These are phyloP conservation scores for Sphaceloma murrayae DNA, from an alignment of 2,329 filamentous ascomycete genomes.

Conservation along the genomic window DNA sequence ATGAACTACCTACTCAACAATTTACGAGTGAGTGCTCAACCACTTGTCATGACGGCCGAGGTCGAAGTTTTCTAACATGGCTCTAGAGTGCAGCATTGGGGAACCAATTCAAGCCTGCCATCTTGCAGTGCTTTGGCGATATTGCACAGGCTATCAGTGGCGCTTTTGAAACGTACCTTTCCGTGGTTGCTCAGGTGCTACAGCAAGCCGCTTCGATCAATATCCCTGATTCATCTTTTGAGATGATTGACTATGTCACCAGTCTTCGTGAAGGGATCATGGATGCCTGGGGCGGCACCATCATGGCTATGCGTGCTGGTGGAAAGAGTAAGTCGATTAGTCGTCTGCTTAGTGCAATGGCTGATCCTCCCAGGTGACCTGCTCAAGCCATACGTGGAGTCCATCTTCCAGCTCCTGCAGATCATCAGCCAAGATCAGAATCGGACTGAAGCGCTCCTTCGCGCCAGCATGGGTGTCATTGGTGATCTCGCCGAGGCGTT, in stretches of 20 bases:
- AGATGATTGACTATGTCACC: constrained; percentile 95
- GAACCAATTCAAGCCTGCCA: constrained; percentile 96
- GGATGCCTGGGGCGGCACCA: constrained; percentile 97
- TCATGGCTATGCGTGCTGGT: constrained; percentile 82
- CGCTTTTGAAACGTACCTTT: constrained; percentile 85
- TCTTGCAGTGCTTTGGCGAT: constrained; percentile 94
- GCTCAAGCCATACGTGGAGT: constrained; percentile 67
- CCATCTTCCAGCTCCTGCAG: constrained; percentile 80
- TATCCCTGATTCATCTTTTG: constrained; percentile 61
- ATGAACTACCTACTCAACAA: constrained; percentile 98
- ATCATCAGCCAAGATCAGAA: constrained; percentile 72
- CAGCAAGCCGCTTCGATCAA: constrained; percentile 84
- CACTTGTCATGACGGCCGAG: constrained; percentile 13
- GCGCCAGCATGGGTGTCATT: constrained; percentile 94
- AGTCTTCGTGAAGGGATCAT: constrained; percentile 95
- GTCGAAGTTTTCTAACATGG: constrained; percentile 25
- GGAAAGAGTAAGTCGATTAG: constrained; percentile 52
- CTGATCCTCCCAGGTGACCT: constrained; percentile 46
- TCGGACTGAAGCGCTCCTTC: constrained; percentile 82
- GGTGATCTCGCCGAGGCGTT: constrained; percentile 92
- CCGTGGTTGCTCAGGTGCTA: constrained; percentile 84
- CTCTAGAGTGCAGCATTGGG: constrained; percentile 67
- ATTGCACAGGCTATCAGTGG: constrained; percentile 90
- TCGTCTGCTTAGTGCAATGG: neutral
- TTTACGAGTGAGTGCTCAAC: constrained; percentile 53